Base-by-base conservation (phyloP, 1,284 basidiomycete species). In the Fomitopsis betulina region DNA sequence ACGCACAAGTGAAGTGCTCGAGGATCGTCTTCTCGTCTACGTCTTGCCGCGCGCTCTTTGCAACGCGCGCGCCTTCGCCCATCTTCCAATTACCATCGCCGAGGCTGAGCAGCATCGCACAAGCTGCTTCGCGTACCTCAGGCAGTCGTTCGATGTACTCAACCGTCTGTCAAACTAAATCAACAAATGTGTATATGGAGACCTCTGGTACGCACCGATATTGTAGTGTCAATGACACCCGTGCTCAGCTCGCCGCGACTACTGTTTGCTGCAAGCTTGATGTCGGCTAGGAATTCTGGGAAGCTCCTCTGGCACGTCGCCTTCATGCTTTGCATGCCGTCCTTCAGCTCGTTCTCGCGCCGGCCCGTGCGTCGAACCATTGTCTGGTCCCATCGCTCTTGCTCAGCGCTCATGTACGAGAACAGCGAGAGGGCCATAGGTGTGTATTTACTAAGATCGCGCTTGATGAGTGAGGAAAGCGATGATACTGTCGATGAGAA, bases 81-180 rank as follows among this genome's bases (percentile, higher is more conserved):
- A 93, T 92, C 72, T 84, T 89, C 90, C 91, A 93, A 63, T 93
- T 93, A 3, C 90, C 90, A 60, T 93, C 90, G 0, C 90, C 90
- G 1, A 93, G 79, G 1, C 83, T 81, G 45, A 83, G 68, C 38
- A 93, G 73, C 0, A 85, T 83, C 2, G 87, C 75, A 0, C 80
- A 80, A 12, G 85, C 87, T 0, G 86, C 88, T 32, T 76, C 78
- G 56, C 83, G 79, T 3, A 92, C 86, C 43, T 86, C 81, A 0
- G 88, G 86, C 5, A 93, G 72, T 53, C 81, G 76, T 54, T 86
- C 81, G 60, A 93, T 68, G 65, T 90, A 93, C 50, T 81, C 76
- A 9, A 87, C 78, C 0, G 86, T 84, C 89, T 91, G 60, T 0
- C 33, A 15, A 10, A 2, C 17, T 10, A 7, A 33, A 6, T 23